Conservation (phyloP, 805 yeast genomes). For the Lachancea sp. region DNA sequence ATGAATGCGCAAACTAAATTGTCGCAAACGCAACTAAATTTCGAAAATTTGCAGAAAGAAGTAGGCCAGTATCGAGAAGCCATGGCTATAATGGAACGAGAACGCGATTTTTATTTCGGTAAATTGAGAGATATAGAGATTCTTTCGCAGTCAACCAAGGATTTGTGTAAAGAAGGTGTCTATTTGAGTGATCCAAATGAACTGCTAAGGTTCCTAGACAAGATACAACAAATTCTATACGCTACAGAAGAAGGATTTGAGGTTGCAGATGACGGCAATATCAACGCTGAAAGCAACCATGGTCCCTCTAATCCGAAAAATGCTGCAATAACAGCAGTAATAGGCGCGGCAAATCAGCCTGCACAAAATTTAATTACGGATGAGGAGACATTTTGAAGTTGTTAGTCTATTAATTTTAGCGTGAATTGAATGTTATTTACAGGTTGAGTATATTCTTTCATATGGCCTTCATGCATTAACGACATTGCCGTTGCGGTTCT, state of each 20-base stretch:
- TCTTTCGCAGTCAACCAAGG: constrained; percentile 57
- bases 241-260: constrained; percentile 82
- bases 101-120: constrained; percentile 84
- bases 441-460: constrained; percentile 5
- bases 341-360: constrained; percentile 8
- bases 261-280: constrained; percentile 32
- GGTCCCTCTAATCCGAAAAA: constrained; percentile 12
- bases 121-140: constrained; percentile 87
- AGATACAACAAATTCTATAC: constrained; percentile 71
- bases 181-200: constrained; percentile 30
- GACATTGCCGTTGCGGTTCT: constrained; percentile 10
- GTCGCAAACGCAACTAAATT: constrained; percentile 37
- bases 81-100: constrained; percentile 65
- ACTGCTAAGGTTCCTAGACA: constrained; percentile 42
- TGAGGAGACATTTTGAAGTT: constrained; percentile 29
- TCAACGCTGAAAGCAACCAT: neutral
- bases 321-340: constrained; percentile 29
- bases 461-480: constrained; percentile 6
- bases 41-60: constrained; percentile 38
- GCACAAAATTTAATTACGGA: constrained; percentile 31
- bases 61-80: constrained; percentile 50
- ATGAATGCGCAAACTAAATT: constrained; percentile 40
- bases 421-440: constrained; percentile 8
- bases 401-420: neutral
- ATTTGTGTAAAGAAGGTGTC: constrained; percentile 41